Evolutionary conservation across 345 rosid genomes (phyloP), one percentile per base, ranked within the genome.

Genomic region (Mallotus nudiflorus): DNA sequence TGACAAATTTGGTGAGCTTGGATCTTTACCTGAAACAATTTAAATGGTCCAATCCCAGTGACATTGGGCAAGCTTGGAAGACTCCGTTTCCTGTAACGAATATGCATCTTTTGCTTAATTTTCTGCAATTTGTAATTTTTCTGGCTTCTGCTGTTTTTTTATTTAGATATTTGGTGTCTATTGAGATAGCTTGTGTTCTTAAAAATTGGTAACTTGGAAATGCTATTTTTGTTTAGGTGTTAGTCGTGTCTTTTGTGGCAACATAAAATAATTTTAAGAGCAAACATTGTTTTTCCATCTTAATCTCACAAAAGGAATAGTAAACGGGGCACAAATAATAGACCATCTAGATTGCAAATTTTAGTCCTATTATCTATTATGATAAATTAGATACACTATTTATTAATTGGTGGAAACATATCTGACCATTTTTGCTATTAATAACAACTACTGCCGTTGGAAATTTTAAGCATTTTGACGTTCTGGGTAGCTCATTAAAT

Each of bases 1-100:
- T 91, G 88, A 78, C 87, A 42, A 81, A 75, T 77, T 75, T 91
- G 86, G 97, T 91, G 83, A 89, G 95, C 95, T 86, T 91, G 97
- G 97, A 91, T 87, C 92, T 91, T 83, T 91, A 85, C 89, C 73
- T 84, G 85, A 91, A n/a, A 91, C 85, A 54, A 19, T 1, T 82
- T 91, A 79, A 72, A 1, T 64, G 95, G 95, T 40, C 68, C 25
- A 19, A 87, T 91, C 68, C 97, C 97, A 70, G 24, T 52, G 53
- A 80, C 92, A 25, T 77, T 91, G 80, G 82, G 84, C 63, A 77
- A 78, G 73, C 92, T 91, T 63, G 7, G 70, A 73, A 91, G 77
- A 77, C 86, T 91, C 42, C 83, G 95, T 5, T 87, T 89, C 84
- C 70, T 91, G 97, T 91, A 91, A n/a, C 19, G 94, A 69, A 74